Percentiles rank a stretch among this genome's conserved stretches.
Evolutionary conservation across 495 filamentous ascomycete genomes (phyloP).

Genomic region (Penicillium subrubescens): DNA sequence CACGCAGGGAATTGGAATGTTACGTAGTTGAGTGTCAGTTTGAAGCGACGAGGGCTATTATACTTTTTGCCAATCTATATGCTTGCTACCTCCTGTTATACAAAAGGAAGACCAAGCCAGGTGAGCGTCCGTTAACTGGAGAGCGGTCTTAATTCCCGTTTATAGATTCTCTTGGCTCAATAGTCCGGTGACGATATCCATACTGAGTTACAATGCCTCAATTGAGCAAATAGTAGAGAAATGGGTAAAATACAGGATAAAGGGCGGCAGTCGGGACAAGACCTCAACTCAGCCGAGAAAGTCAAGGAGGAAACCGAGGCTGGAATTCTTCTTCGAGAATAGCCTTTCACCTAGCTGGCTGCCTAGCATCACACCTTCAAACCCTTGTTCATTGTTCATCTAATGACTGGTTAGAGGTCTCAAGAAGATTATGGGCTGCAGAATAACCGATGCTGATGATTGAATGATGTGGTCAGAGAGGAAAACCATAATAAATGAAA

Average conservation of each 20-base stretch:
- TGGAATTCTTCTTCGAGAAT: background rate
- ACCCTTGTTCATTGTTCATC: slow-evolving; percentile 12
- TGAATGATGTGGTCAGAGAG: background rate
- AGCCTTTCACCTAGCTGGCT: slow-evolving; percentile 12
- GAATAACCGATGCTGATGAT: background rate
- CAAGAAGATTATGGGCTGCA: background rate
- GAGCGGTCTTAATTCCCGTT: background rate
- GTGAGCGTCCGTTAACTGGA: slow-evolving; percentile 7
- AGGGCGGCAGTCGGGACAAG: slow-evolving; percentile 16
- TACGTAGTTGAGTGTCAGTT: background rate
- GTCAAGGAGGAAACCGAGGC: slow-evolving; percentile 4
- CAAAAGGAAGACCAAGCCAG: slow-evolving; percentile 2
- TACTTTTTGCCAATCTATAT: background rate
- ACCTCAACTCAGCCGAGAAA: slow-evolving; percentile 11
- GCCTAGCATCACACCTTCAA: slow-evolving; percentile 12
- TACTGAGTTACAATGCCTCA: slow-evolving; percentile 6
- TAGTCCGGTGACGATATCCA: slow-evolving; percentile 20
- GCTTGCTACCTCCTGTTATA: background rate
- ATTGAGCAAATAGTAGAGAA: slow-evolving; percentile 16
- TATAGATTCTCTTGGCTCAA: background rate
- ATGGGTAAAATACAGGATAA: background rate
- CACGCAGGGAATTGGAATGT: background rate
- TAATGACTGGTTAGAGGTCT: background rate
- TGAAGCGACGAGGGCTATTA: background rate
- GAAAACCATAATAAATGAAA: background rate